Evolutionary conservation across 2,329 filamentous ascomycete genomes (phyloP).

Genomic region (Sporothrix variecibatus): DNA sequence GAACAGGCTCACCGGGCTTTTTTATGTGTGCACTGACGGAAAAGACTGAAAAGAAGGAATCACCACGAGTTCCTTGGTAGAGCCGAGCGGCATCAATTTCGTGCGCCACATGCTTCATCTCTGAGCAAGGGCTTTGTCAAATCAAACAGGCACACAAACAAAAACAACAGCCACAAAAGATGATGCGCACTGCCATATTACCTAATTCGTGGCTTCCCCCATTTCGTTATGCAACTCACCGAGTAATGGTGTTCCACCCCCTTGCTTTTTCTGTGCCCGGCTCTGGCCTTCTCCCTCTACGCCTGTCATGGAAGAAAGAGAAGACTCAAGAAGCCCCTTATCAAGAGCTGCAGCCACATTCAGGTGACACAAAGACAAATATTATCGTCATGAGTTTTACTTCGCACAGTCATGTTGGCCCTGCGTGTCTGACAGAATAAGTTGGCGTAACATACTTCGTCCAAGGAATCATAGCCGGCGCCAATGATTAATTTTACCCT

Average conservation of each 20-base stretch:
- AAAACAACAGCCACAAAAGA: background rate
- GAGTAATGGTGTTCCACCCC: background rate
- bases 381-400: background rate
- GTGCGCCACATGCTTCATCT: constrained; percentile 4
- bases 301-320: background rate
- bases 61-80: background rate
- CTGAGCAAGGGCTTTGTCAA: background rate
- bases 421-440: background rate
- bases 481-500: background rate
- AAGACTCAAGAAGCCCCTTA: background rate
- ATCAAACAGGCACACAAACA: background rate
- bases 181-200: background rate
- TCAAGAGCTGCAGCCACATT: background rate
- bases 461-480: background rate
- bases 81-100: background rate
- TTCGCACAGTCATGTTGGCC: background rate
- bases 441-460: too few relatives aligned
- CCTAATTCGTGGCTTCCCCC: background rate
- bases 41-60: background rate
- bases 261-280: background rate
- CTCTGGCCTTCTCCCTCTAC: too few relatives aligned
- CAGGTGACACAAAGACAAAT: background rate
- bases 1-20: background rate
- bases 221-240: background rate
- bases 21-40: background rate